Base-by-base conservation (phyloP, 2,329 filamentous ascomycete genomes). In the Achaetomium macrosporum region DNA sequence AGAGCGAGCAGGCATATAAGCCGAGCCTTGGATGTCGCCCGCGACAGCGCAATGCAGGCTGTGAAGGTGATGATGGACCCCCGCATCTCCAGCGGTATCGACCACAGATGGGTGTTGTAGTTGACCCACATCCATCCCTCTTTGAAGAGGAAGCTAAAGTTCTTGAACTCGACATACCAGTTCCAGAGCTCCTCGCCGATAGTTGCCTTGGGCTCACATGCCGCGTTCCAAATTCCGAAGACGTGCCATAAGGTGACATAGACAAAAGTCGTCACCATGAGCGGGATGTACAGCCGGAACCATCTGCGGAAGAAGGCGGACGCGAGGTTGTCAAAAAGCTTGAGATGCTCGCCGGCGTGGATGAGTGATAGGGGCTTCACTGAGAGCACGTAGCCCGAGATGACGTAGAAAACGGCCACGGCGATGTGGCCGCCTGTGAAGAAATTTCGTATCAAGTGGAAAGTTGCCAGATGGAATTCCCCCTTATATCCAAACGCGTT, bases 61-160 rank as follows among this genome's bases (percentile, higher is more conserved):
- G 77, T 81, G 64, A 84, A 88, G 49, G 85, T 68, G 56, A 83
- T 69, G 49, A 88, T 73, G 1, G 84, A 87, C 11, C 84, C 84
- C 59, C 75, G 71, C 66, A 83, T 77, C 62, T 86, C 83, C 17
- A 82, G 69, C 0, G 83, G 81, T 49, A 86, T 85, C 0, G 76
- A 83, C 81, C 82, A 85, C 2, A 79, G 63, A 57, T 85, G 83
- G 29, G 72, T 73, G 59, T 83, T 82, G 67, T 81, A 81, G 12
- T 68, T 67, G 51, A 83, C 73, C 72, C 79, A 84, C 11, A 78
- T 76, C 10, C 76, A 69, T 7, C 81, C 79, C 8, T 72, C 73
- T 40, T 78, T 77, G 68, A 81, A 87, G 37, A 85, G 64, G 63
- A 84, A 87, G 66, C 77, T 87, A 69, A 84, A 87, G 65, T 85